A percentile compares a stretch with the other conserved stretches of the same genome.
Evolutionary conservation across 2,329 filamentous ascomycete species (phyloP).

Genomic region (Zymoseptoria crescenta): DNA sequence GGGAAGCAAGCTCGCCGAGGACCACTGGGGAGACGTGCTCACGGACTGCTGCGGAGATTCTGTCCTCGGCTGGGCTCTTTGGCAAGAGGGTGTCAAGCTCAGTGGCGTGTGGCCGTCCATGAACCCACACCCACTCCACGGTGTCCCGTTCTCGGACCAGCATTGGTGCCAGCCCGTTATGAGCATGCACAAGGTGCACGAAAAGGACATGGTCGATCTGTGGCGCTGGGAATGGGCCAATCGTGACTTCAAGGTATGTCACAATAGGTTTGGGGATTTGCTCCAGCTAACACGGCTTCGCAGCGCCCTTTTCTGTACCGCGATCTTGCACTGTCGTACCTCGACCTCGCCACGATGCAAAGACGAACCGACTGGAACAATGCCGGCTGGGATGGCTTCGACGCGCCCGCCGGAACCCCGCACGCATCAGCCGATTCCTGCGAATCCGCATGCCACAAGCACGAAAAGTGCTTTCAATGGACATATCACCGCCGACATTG

Average conservation of each 20-base stretch:
- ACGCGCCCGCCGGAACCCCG: constrained; percentile 24
- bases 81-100: constrained; percentile 35
- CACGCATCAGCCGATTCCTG: constrained; percentile 28
- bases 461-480: constrained; percentile 32
- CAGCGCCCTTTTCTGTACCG: constrained; percentile 19
- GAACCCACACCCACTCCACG: constrained; percentile 43
- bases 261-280: neutral
- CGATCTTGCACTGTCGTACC: constrained; percentile 27
- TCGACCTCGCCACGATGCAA: constrained; percentile 17
- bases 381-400: constrained; percentile 27
- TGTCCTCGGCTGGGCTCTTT: constrained; percentile 42
- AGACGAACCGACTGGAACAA: constrained; percentile 31
- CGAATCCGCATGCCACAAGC: constrained; percentile 40
- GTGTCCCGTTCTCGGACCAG: constrained; percentile 40
- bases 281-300: neutral
- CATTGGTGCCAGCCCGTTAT: constrained; percentile 47
- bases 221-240: constrained; percentile 42
- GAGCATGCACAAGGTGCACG: constrained; percentile 29
- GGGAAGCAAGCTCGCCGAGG: constrained; percentile 27
- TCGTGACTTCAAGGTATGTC: constrained; percentile 12
- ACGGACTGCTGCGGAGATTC: constrained; percentile 47
- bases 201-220: constrained; percentile 42
- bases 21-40: constrained; percentile 34
- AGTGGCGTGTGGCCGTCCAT: constrained; percentile 39
- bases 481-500: constrained; percentile 19